Evolutionary conservation across 495 filamentous ascomycete species (phyloP).

Genomic region (Talaromyces nanjingensis): DNA sequence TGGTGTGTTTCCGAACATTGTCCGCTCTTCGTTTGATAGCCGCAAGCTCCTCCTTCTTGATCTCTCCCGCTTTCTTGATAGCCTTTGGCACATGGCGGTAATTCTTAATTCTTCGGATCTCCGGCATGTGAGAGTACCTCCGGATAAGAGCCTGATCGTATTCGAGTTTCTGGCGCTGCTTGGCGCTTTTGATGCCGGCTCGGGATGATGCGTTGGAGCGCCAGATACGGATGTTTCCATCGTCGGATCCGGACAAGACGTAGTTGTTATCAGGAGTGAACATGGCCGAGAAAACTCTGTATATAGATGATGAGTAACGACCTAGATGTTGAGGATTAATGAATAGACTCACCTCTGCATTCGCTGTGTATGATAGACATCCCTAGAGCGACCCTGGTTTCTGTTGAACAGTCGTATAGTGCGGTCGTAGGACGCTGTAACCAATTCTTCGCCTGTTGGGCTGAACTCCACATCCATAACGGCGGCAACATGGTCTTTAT

Average conservation of each 20-base stretch:
- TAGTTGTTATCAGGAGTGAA: conserved; percentile 89
- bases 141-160: conserved; percentile 82
- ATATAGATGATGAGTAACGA: conserved; percentile 11
- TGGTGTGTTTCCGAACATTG: conserved; percentile 86
- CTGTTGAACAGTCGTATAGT: conserved; percentile 76
- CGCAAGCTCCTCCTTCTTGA: conserved; percentile 84
- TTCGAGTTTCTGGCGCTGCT: conserved; percentile 79
- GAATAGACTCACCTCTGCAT: conserved; percentile 65
- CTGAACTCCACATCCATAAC: conserved; percentile 97
- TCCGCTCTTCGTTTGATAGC: conserved; percentile 85
- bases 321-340: neutral
- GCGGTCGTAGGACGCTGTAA: conserved; percentile 82
- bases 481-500: conserved; percentile 91
- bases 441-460: conserved; percentile 89
- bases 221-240: conserved; percentile 93
- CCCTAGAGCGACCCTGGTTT: conserved; percentile 72
- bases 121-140: conserved; percentile 90
- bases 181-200: conserved; percentile 75
- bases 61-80: conserved; percentile 96
- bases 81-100: conserved; percentile 90
- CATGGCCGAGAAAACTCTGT: conserved; percentile 70
- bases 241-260: conserved; percentile 78
- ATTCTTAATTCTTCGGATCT: conserved; percentile 81
- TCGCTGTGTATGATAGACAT: conserved; percentile 95
- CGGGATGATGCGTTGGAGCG: conserved; percentile 79